Conservation (phyloP, 352 stramenopile genomes). For the Phytophthora niederhauseri region DNA sequence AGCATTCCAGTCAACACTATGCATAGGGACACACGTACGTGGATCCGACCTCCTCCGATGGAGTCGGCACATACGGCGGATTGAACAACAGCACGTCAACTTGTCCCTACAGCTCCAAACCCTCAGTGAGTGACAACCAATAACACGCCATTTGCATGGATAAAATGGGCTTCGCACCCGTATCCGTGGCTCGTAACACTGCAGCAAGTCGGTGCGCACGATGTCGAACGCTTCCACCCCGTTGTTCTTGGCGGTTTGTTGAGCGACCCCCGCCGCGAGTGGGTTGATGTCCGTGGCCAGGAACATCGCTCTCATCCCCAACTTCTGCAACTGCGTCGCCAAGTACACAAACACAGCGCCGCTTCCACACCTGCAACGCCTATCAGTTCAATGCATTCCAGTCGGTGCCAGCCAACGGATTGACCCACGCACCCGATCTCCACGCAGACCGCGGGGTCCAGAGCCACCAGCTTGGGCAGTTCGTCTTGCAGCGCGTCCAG, state of each 20-base stretch:
- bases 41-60: slow-evolving; percentile 94
- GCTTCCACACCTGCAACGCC: slow-evolving; percentile 51
- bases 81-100: slow-evolving; percentile 99
- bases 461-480: slow-evolving; percentile 51
- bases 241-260: slow-evolving; percentile 89
- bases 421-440: slow-evolving; percentile 79
- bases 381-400: background rate
- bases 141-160: background rate
- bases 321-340: slow-evolving; percentile 79
- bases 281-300: slow-evolving; percentile 96
- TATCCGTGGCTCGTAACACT: slow-evolving; percentile 62
- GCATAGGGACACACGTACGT: slow-evolving; percentile 47
- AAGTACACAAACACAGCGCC: slow-evolving; percentile 75
- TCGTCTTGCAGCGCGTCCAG: slow-evolving; percentile 95
- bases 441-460: slow-evolving; percentile 81
- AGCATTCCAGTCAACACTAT: background rate
- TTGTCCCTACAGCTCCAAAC: slow-evolving; percentile 32
- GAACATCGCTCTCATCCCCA: slow-evolving; percentile 55
- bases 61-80: slow-evolving; percentile 98
- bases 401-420: background rate
- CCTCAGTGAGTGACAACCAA: background rate
- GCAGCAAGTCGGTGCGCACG: slow-evolving; percentile 87
- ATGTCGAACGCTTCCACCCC: slow-evolving; percentile 71
- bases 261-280: slow-evolving; percentile 80
- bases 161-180: slow-evolving; percentile 32